Base-by-base conservation (phyloP, 768 basidiomycete genomes). In the Suillus cothurnatus region DNA sequence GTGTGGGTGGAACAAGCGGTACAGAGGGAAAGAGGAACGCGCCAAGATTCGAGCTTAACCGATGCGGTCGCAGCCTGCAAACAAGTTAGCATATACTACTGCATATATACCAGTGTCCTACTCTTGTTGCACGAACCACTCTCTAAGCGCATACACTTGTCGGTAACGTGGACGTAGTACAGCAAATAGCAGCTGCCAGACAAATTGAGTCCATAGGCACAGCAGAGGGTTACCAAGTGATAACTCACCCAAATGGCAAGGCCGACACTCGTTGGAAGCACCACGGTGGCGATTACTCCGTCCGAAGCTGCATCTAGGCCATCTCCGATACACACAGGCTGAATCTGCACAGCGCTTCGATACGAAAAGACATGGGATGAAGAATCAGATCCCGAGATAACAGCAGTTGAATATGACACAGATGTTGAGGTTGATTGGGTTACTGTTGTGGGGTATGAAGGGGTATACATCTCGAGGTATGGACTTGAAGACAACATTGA, bases 111-210 rank as follows among this genome's bases (percentile, higher is more conserved):
- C 3, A 43, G 82, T 88, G 26, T 21, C 58, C 77, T 72, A 93
- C 90, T 85, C 84, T 75, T 81, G 84, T 55, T 84, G 86, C 19
- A 88, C 83, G 73, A 93, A 93, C 91, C 91, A 93, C 72, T 92
- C 90, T 71, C 91, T 80, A 57, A 89, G 73, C 23, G 79, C 88
- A 69, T 92, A 93, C 17, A 93, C 72, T 78, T 92, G 88, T 63
- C 90, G 85, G 70, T 86, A 88, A 62, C 83, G 86, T 17, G 91
- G 90, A 47, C 91, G 82, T 26, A 91, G 67, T 55, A 88, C 75
- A 31, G 88, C 91, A 74, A 93, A 93, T 52, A 86, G 67, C 56
- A 88, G 73, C 91, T 92, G 67, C 6, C 52, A 61, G 59, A 31
- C 6, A 21, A 41, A 28, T 28, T 55, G 39, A 58, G 62, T 19